Percentiles rank a stretch among this genome's conserved stretches.
Conservation (phyloP, 306 rosid genomes). For the Astragalus glycyphyllos region DNA sequence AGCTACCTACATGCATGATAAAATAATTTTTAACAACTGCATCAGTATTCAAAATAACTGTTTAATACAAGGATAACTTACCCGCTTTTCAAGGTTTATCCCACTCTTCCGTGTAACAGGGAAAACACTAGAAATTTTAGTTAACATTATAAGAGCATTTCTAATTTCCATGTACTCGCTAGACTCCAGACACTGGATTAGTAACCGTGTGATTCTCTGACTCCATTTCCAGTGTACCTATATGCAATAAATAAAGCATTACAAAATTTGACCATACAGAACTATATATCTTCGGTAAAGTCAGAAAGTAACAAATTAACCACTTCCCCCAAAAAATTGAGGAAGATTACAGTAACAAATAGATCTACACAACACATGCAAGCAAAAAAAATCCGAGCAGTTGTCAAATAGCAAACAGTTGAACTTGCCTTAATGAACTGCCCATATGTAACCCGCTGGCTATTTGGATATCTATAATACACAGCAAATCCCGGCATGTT, state of each 20-base stretch:
- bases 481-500: slow-evolving; percentile 99
- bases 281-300: neutral
- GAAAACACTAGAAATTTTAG: slow-evolving; percentile 90
- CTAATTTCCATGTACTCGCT: slow-evolving; percentile 98
- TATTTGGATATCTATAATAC: slow-evolving; percentile 90
- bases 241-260: slow-evolving; percentile 35
- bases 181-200: slow-evolving; percentile 96
- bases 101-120: slow-evolving; percentile 98
- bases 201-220: slow-evolving; percentile 87
- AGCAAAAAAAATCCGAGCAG: slow-evolving; percentile 28
- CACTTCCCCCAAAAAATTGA: slow-evolving; percentile 4
- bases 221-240: slow-evolving; percentile 99
- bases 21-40: slow-evolving; percentile 4
- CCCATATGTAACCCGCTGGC: slow-evolving; percentile 90
- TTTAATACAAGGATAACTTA: slow-evolving; percentile 38
- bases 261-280: neutral
- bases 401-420: slow-evolving; percentile 35
- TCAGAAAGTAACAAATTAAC: neutral
- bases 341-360: slow-evolving; percentile 1
- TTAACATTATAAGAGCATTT: slow-evolving; percentile 90
- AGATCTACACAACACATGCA: slow-evolving; percentile 19
- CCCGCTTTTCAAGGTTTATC: slow-evolving; percentile 95
- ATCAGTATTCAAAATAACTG: neutral
- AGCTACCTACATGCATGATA: slow-evolving; percentile 65
- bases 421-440: slow-evolving; percentile 90